Evolutionary conservation across 768 basidiomycete species (phyloP), one percentile per base, ranked within the genome.

Genomic region (Suillus discolor): DNA sequence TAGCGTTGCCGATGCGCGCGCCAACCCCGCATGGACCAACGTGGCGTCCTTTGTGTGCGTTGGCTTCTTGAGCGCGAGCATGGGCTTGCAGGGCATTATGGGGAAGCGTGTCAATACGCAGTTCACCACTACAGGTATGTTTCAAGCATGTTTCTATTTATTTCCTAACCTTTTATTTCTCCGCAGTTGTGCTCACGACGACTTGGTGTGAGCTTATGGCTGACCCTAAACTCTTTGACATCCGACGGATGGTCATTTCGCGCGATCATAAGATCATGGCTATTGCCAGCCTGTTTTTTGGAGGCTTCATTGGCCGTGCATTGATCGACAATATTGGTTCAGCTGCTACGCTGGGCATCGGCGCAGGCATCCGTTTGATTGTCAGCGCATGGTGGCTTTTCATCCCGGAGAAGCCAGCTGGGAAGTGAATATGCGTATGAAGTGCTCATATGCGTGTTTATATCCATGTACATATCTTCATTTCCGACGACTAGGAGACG

Each of bases 201-300:
- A 85, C 94, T 64, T 96, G 93, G 93, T 92, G 93, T 69, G 94
- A 96, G 71, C 85, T 96, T 57, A 84, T 92, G 83, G 88, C 89
- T 60, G 92, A 94, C 74, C 93, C 93, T 0, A 77, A 85, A 57
- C 84, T 96, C 25, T 90, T 95, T 82, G 71, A 81, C 31, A 64
- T 85, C 55, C 82, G 82, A 47, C 79, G 83, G 60, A 78, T 77
- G 61, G 83, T 91, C 67, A 74, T 73, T 11, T 81, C 88, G 1
- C 87, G 92, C 57, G 92, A 95, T 74, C 87, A 92, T 77, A 88
- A 89, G 72, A 72, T 87, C 54, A 80, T 91, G 70, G 92, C 87
- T 4, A 87, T 91, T 63, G 36, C 78, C 42, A 74, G 84, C n/a
- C 83, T 95, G 62, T 93, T 96, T 76, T 20, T 91, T 34, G 94